Conservation (phyloP, 2,329 filamentous ascomycete genomes). For the Cryoendolithus antarcticus region DNA sequence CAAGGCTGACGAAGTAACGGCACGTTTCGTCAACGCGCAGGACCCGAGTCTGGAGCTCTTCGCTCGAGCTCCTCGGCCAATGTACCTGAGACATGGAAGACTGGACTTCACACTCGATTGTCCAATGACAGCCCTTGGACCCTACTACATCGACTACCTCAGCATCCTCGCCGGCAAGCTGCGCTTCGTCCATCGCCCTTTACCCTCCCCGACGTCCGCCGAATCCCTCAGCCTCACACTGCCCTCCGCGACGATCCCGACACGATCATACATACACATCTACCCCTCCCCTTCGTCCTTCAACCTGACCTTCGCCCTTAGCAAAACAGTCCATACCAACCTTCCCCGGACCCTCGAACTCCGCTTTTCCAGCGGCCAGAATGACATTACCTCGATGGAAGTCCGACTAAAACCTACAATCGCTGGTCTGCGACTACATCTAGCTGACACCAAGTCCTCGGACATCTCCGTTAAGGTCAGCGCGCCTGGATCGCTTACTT, state of each 20-base stretch:
- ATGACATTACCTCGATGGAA: slow-evolving; percentile 42
- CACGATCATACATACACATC: slow-evolving; percentile 40
- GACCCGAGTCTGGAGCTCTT: slow-evolving; percentile 55
- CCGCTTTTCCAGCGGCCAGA: slow-evolving; percentile 60
- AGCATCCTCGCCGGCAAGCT: slow-evolving; percentile 53
- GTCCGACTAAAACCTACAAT: slow-evolving; percentile 44
- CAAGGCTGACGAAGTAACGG: slow-evolving; percentile 50
- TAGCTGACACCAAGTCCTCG: slow-evolving; percentile 32
- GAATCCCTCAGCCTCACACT: slow-evolving; percentile 1
- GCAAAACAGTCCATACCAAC: slow-evolving; percentile 65
- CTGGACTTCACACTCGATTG: slow-evolving; percentile 41
- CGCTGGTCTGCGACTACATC: slow-evolving; percentile 46
- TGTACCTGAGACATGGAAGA: slow-evolving; percentile 43
- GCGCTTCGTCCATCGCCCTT: slow-evolving; percentile 40
- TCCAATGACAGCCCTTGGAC: slow-evolving; percentile 52
- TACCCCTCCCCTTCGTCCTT: slow-evolving; percentile 61
- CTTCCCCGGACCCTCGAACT: slow-evolving; percentile 67
- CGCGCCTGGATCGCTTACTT: not conserved
- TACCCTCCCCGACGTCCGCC: not conserved
- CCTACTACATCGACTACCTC: slow-evolving; percentile 63
- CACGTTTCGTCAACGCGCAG: slow-evolving; percentile 48
- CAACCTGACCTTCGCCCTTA: slow-evolving; percentile 52
- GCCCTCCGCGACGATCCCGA: no score
- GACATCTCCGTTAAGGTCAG: slow-evolving; percentile 8
- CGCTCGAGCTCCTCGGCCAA: slow-evolving; percentile 39